phyloP scores from a whole-genome alignment of 73 alveolate genomes.

The Paramecium sexaurelia region DNA sequence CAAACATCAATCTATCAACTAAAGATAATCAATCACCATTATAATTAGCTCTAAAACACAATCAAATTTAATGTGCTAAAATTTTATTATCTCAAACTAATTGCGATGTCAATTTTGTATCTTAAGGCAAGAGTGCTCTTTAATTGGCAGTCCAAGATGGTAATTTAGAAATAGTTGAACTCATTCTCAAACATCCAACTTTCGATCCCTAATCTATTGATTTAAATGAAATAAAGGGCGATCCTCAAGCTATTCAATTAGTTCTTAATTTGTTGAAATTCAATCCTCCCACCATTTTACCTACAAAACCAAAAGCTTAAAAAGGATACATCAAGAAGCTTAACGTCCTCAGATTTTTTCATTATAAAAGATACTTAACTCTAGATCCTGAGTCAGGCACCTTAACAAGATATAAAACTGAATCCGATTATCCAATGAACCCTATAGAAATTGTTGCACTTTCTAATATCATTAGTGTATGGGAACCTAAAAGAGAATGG shows the following conservation, averaged over 20 bases:
- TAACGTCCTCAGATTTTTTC: conserved; percentile 10
- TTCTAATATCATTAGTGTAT: not conserved
- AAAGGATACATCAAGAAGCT: conserved; percentile 36
- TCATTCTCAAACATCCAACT: not conserved
- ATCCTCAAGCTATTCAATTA: not conserved
- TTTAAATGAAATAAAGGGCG: not conserved
- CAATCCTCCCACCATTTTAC: not conserved
- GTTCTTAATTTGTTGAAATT: not conserved
- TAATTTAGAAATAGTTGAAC: conserved; percentile 22
- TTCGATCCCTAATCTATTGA: not conserved
- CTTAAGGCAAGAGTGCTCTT: conserved; percentile 20
- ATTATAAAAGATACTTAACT: conserved; percentile 32
- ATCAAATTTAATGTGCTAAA: not conserved
- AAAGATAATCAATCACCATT: not conserved
- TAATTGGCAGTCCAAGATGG: not conserved
- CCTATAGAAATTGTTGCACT: conserved; percentile 27
- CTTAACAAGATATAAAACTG: not conserved
- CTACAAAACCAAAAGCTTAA: not conserved
- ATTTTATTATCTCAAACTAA: not conserved
- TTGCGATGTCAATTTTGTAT: conserved; percentile 28
- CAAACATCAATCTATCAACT: not conserved
- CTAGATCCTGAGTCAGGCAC: conserved; percentile 45
- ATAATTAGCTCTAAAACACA: not conserved
- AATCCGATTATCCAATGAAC: not conserved
- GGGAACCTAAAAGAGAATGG: conserved; percentile 22